A percentile compares a stretch with the other conserved stretches of the same genome.
Conservation (phyloP, 2,329 filamentous ascomycete species). For the Cladosporium sp. region DNA sequence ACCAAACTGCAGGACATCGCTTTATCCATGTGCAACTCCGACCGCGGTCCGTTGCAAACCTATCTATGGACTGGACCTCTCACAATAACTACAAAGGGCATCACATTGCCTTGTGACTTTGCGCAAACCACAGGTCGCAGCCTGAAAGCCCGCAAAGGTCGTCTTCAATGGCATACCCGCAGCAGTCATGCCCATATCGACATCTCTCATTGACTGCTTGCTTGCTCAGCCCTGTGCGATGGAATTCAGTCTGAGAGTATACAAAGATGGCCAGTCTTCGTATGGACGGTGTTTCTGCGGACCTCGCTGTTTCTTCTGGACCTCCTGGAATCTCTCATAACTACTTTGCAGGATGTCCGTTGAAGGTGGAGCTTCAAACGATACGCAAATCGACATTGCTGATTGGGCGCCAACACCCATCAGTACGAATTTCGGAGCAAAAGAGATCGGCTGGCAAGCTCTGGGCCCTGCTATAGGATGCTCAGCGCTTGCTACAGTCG, state of each 20-base stretch:
- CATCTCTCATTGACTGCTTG: not conserved
- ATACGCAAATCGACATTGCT: not conserved
- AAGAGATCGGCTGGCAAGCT: constrained; percentile 29
- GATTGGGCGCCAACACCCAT: constrained; percentile 9
- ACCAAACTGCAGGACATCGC: not conserved
- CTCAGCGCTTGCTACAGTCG: constrained; percentile 26
- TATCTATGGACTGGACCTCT: not conserved
- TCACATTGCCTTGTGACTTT: not conserved
- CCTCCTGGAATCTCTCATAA: not conserved
- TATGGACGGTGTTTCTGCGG: not conserved
- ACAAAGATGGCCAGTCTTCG: not conserved
- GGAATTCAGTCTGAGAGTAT: not conserved
- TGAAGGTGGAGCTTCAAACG: not conserved
- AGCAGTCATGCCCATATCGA: not conserved
- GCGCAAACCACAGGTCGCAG: not conserved
- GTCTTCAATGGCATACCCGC: not conserved
- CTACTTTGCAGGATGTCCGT: not conserved
- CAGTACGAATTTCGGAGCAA: constrained; percentile 14
- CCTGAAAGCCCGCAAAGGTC: not conserved
- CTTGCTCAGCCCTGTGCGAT: not conserved
- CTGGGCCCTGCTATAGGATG: constrained; percentile 30
- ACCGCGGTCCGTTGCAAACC: constrained; percentile 3
- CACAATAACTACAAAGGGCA: not conserved
- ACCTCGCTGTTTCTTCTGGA: not conserved
- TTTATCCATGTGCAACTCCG: not conserved